Evolutionary conservation across 2,329 filamentous ascomycete species (phyloP).

Genomic region (Drechslerella dactyloides): DNA sequence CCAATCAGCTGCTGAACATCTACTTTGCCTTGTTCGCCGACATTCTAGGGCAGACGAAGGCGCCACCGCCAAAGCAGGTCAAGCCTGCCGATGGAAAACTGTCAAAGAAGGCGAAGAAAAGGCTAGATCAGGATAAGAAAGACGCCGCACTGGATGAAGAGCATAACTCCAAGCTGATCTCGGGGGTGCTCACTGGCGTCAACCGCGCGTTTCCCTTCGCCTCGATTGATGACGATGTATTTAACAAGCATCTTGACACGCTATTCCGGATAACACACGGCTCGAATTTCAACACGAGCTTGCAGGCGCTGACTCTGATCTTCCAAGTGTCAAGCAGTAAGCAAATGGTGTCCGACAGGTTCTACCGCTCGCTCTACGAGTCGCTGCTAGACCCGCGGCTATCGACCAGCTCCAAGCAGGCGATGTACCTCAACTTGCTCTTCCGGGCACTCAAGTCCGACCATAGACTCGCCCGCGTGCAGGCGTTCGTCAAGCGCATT

Average conservation of each 20-base stretch:
- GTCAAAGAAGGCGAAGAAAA: conserved; percentile 56
- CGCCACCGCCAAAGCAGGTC: conserved; percentile 61
- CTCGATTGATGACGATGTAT: conserved; percentile 74
- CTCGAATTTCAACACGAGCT: conserved; percentile 97
- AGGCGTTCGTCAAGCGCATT: conserved; percentile 93
- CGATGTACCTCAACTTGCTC: conserved; percentile 89
- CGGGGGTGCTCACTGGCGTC: conserved; percentile 88
- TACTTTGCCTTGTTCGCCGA: conserved; percentile 86
- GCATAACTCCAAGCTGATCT: conserved; percentile 86
- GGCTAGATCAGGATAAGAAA: conserved; percentile 55
- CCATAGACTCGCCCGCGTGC: conserved; percentile 85
- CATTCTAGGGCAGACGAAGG: conserved; percentile 63
- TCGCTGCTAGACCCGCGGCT: conserved; percentile 89
- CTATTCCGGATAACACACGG: conserved; percentile 96
- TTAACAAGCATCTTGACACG: conserved; percentile 89
- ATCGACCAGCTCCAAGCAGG: conserved; percentile 88
- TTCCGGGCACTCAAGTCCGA: conserved; percentile 88
- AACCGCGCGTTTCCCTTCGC: conserved; percentile 96
- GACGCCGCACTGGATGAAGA: conserved; percentile 65
- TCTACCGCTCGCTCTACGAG: conserved; percentile 95
- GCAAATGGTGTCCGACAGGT: conserved; percentile 82
- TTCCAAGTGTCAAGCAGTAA: conserved; percentile 86
- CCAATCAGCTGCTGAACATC: conserved; percentile 80
- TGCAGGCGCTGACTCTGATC: conserved; percentile 92
- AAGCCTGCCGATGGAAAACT: conserved; percentile 58